Conservation (phyloP, 768 basidiomycete genomes). For the Asterophora lycoperdoides region DNA sequence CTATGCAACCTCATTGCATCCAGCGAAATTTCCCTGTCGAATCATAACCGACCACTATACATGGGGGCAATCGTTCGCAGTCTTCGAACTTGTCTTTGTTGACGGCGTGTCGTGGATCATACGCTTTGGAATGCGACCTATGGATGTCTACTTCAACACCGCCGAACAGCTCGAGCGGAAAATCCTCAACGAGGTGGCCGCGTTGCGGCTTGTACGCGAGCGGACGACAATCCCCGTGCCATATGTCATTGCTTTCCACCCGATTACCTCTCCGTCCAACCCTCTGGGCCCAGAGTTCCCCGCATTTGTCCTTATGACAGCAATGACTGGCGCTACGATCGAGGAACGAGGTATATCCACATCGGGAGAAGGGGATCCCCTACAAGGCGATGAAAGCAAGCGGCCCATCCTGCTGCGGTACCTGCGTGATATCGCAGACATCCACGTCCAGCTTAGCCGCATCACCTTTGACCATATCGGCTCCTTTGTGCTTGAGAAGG, state of each 20-base stretch:
- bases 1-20: slow-evolving; percentile 33
- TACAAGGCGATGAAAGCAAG: slow-evolving; percentile 31
- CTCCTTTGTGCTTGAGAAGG: slow-evolving; percentile 32
- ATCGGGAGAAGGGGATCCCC: slow-evolving; percentile 23
- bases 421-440: slow-evolving; percentile 36
- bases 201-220: slow-evolving; percentile 35
- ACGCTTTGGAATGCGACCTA: slow-evolving; percentile 37
- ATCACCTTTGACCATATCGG: slow-evolving; percentile 38
- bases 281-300: slow-evolving; percentile 35
- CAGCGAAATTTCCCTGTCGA: slow-evolving; percentile 24
- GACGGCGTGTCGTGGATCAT: slow-evolving; percentile 34
- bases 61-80: slow-evolving; percentile 39
- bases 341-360: slow-evolving; percentile 38
- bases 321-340: slow-evolving; percentile 36
- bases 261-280: slow-evolving; percentile 29
- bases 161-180: slow-evolving; percentile 39
- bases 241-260: slow-evolving; percentile 33
- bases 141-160: slow-evolving; percentile 40
- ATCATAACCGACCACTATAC: slow-evolving; percentile 33
- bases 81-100: slow-evolving; percentile 34
- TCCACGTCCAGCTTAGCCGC: slow-evolving; percentile 36
- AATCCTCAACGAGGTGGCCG: slow-evolving; percentile 41
- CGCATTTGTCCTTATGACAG: slow-evolving; percentile 40
- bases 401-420: slow-evolving; percentile 34
- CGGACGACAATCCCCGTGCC: slow-evolving; percentile 40